Conservation (phyloP, 768 basidiomycete genomes). For the Royoungia palumana region DNA sequence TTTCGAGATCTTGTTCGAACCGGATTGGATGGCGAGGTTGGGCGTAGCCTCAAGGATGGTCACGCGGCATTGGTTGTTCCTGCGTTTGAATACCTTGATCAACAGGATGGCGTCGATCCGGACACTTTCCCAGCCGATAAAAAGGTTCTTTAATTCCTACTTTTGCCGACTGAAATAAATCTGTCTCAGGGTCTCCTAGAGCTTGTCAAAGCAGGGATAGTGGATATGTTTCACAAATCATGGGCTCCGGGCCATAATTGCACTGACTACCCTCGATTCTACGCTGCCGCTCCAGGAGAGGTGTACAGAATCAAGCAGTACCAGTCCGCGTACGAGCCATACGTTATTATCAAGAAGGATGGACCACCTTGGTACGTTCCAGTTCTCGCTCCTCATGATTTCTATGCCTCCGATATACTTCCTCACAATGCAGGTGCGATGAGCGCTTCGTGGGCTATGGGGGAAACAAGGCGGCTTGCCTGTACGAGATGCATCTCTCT, state of each 20-base stretch:
- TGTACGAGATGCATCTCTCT: conserved; percentile 87
- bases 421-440: conserved; percentile 65
- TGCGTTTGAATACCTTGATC: conserved; percentile 76
- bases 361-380: conserved; percentile 64
- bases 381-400: neutral
- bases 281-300: conserved; percentile 55
- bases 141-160: conserved; percentile 37
- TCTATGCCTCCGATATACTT: neutral
- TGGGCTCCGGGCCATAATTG: conserved; percentile 81
- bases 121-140: conserved; percentile 66
- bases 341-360: conserved; percentile 76
- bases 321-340: conserved; percentile 86
- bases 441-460: conserved; percentile 91
- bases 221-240: conserved; percentile 74
- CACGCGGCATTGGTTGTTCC: conserved; percentile 74
- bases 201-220: conserved; percentile 51
- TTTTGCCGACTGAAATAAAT: neutral
- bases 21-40: conserved; percentile 33
- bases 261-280: conserved; percentile 73
- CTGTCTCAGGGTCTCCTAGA: conserved; percentile 48
- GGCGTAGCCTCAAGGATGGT: conserved; percentile 51
- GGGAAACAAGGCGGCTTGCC: conserved; percentile 88
- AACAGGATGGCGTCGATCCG: conserved; percentile 59
- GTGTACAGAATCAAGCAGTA: conserved; percentile 76
- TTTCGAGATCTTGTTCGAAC: conserved; percentile 58